Evolutionary conservation across 768 basidiomycete species (phyloP), one percentile per base, ranked within the genome.

Genomic region (Pholiota molesta): DNA sequence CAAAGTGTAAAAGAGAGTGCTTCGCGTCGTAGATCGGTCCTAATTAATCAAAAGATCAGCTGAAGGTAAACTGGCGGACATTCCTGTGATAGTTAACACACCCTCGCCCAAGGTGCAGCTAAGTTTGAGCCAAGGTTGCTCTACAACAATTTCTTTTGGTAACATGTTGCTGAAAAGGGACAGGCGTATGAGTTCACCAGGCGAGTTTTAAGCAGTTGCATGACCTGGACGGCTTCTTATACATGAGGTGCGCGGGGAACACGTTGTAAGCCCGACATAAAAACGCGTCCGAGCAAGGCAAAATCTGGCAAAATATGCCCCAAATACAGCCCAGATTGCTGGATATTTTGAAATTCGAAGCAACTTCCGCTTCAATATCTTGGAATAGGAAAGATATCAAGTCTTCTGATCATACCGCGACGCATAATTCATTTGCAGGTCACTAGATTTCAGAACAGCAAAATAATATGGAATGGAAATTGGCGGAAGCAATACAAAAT

Each of bases 91-190:
- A 57, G 57, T 37, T 37, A 37, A 62, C 66, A 49, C 63, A 87
- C 88, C 86, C 85, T 90, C 86, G 57, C 88, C 88, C 26, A 90
- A 74, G 14, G 75, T 81, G 63, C 87, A 88, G 14, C 81, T 82
- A 29, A 81, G 73, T 66, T 78, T 73, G 59, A 88, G 74, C 69
- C 87, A 77, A 19, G 87, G 85, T 16, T 71, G 65, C 33, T 75
- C 69, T 37, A 83, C 78, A 52, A 75, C 62, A 35, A 86, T 80
- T 67, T 75, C 75, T 37, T 62, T 51, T 52, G 14, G 19, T 45
- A 53, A 26, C 63, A 68, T 65, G 13, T 17, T 40, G 54, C 42
- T 16, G 42, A 35, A 35, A 35, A 6, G 11, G 33, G 11, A 13
- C 33, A 9, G 33, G 10, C 3, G 3, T 37, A 37, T 37, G 11